Conservation (phyloP, 768 basidiomycete genomes). For the Suillus occidentalis region DNA sequence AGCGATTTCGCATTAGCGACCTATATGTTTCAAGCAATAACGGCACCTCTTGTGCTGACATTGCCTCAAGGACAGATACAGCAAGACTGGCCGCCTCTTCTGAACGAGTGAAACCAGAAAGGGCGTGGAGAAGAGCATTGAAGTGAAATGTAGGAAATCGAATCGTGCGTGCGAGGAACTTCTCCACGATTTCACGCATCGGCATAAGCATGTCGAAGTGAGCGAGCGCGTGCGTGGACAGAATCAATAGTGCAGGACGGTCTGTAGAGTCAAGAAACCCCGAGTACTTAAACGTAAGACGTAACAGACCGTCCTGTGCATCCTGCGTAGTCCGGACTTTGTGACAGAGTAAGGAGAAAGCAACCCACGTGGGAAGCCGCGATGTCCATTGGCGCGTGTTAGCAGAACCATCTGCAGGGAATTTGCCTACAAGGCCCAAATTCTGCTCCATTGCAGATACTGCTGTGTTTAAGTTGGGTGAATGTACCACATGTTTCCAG, state of each 20-base stretch:
- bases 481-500: constrained; percentile 40
- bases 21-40: constrained; percentile 44
- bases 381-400: neutral
- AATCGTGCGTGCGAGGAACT: constrained; percentile 35
- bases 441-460: constrained; percentile 20
- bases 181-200: constrained; percentile 44
- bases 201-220: constrained; percentile 48
- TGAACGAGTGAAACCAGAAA: constrained; percentile 45
- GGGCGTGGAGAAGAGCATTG: constrained; percentile 54
- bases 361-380: constrained; percentile 52
- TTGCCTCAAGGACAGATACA: constrained; percentile 42
- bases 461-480: constrained; percentile 36
- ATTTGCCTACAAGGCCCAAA: constrained; percentile 5
- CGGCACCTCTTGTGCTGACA: constrained; percentile 45
- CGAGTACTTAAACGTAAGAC: constrained; percentile 44
- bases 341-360: constrained; percentile 47
- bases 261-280: constrained; percentile 30
- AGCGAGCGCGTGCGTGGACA: constrained; percentile 49
- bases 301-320: constrained; percentile 43
- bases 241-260: constrained; percentile 45
- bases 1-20: constrained; percentile 48
- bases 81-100: constrained; percentile 40
- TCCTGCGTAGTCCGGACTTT: constrained; percentile 47
- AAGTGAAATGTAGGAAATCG: constrained; percentile 35
- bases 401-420: neutral